Conservation (phyloP, 441 rosid genomes). For the Pelargonium myrrhifolium region DNA sequence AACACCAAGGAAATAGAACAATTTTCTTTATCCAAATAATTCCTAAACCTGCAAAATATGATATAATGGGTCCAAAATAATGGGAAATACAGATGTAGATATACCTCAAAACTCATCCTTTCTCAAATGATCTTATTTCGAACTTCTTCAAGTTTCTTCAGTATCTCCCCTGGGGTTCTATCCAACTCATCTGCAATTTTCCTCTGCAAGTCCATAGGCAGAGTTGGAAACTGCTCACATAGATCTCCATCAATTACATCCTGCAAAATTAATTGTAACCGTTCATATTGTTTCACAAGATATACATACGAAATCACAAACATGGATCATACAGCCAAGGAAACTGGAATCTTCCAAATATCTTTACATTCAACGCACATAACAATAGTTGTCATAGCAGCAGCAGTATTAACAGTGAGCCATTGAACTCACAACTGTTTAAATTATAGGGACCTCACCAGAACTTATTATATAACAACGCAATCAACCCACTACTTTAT, state of each 20-base stretch:
- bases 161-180: slow-evolving; percentile 90
- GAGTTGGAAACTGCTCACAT: slow-evolving; percentile 91
- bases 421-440: neutral
- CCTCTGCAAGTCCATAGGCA: slow-evolving; percentile 76
- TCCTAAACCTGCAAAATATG: neutral
- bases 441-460: neutral
- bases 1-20: too few species aligned
- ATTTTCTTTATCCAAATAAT: neutral
- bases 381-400: neutral
- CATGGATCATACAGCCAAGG: neutral
- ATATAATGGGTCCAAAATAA: neutral
- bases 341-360: neutral
- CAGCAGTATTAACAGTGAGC: too few species aligned
- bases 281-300: slow-evolving; percentile 12
- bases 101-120: slow-evolving; percentile 23
- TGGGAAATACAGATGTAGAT: neutral
- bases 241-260: slow-evolving; percentile 96
- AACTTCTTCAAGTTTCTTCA: slow-evolving; percentile 90
- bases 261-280: slow-evolving; percentile 36
- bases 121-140: slow-evolving; percentile 69
- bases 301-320: neutral
- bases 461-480: neutral
- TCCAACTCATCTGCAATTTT: slow-evolving; percentile 93
- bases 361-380: neutral
- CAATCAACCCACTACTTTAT: neutral